Conservation (phyloP, 176 grass and related monocot species). For the Juncus inflexus region DNA sequence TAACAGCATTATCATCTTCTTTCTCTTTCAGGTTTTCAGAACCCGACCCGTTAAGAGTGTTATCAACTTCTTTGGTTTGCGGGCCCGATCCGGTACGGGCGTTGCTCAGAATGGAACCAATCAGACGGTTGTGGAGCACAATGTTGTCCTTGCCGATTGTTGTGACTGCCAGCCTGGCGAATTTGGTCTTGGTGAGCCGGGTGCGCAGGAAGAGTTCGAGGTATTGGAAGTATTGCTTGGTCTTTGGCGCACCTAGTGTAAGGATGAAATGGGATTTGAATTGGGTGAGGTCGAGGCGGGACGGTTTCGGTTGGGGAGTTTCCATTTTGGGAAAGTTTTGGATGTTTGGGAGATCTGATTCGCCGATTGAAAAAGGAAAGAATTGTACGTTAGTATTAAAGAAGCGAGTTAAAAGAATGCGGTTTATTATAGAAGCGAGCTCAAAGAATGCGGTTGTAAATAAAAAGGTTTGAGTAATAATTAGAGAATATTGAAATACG, state of each 20-base stretch:
- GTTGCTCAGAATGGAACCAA: constrained; percentile 63
- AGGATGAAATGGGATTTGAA: constrained; percentile 58
- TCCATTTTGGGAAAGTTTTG: constrained; percentile 8
- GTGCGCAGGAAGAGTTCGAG: constrained; percentile 59
- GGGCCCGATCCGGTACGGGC: constrained; percentile 49
- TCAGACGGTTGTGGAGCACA: constrained; percentile 61
- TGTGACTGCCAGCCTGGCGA: constrained; percentile 39
- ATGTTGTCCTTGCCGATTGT: constrained; percentile 79
- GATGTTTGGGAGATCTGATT: constrained; percentile 17
- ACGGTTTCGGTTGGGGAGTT: constrained; percentile 15
- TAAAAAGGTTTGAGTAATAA: too few species aligned
- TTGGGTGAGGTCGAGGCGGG: constrained; percentile 52
- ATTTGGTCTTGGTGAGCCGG: constrained; percentile 63
- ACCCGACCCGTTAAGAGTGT: constrained; percentile 30
- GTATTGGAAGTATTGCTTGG: constrained; percentile 51
- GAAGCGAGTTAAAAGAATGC: too few species aligned
- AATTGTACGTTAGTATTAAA: not conserved
- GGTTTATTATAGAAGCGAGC: too few species aligned
- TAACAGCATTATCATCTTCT: constrained; percentile 14
- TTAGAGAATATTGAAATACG: too few species aligned
- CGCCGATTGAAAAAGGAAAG: not conserved
- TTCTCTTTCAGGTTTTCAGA: constrained; percentile 49
- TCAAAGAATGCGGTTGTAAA: too few species aligned
- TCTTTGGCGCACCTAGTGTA: constrained; percentile 53
- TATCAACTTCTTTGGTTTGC: constrained; percentile 45